A percentile compares a stretch with the other conserved stretches of the same genome.
Conservation (phyloP, 2,329 filamentous ascomycete species). For the Penicillium nordicum region DNA sequence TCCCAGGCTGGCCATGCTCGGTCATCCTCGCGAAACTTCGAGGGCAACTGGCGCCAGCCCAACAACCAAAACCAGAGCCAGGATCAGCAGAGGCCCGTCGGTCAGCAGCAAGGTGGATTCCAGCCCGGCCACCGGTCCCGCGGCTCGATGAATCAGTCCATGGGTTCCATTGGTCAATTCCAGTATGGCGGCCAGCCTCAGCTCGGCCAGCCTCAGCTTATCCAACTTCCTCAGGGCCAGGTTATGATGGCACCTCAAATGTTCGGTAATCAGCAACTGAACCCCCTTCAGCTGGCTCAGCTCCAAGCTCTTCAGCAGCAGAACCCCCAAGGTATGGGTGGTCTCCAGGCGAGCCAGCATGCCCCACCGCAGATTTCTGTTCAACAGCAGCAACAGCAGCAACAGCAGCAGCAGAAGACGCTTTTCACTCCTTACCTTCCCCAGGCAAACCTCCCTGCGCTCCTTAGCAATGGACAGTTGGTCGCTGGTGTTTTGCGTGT, state of each 20-base stretch:
- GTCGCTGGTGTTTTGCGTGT: conserved; percentile 95
- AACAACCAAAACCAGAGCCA: conserved; percentile 50
- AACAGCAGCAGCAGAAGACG: conserved; percentile 90
- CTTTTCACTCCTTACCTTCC: conserved; percentile 97
- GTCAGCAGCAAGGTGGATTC: conserved; percentile 70
- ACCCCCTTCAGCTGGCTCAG: conserved; percentile 82
- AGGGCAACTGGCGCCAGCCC: conserved; percentile 95
- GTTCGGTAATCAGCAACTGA: conserved; percentile 80
- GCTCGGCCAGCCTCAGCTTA: conserved; percentile 71
- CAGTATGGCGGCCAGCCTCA: conserved; percentile 61
- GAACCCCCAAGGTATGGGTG: conserved; percentile 70
- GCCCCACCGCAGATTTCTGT: conserved; percentile 60
- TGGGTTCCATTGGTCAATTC: conserved; percentile 79
- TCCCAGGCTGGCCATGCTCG: conserved; percentile 72
- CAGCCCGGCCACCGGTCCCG: conserved; percentile 88
- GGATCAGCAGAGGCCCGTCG: conserved; percentile 57
- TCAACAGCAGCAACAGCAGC: conserved; percentile 59
- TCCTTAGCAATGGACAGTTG: conserved; percentile 86
- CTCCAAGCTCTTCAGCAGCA: conserved; percentile 92
- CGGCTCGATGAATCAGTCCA: conserved; percentile 79
- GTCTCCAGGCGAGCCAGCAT: conserved; percentile 67
- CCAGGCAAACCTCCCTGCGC: conserved; percentile 85
- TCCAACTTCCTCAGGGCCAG: conserved; percentile 79
- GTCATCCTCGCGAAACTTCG: conserved; percentile 87
- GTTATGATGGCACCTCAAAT: conserved; percentile 80